A percentile compares a stretch with the other conserved stretches of the same genome.
Conservation (phyloP, 2,329 filamentous ascomycete genomes). For the Cytospora schulzeri region DNA sequence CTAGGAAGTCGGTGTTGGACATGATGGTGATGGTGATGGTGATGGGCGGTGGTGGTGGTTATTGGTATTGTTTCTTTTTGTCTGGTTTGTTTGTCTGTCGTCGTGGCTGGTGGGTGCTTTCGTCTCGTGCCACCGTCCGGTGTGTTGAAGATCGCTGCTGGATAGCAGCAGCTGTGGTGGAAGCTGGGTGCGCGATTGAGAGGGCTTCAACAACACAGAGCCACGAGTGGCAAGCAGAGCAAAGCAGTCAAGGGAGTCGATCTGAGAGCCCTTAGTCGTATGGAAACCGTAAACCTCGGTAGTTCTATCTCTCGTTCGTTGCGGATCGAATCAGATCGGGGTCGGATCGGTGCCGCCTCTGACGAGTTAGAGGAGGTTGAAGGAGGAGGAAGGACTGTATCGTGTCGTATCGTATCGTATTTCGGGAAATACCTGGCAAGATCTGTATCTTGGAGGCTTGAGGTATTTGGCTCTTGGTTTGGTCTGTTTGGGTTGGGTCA, state of each 20-base stretch:
- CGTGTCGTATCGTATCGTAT: no score
- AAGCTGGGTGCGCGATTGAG: slow-evolving; percentile 5
- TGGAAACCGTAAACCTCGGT: background rate
- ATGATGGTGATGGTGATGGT: slow-evolving; percentile 52
- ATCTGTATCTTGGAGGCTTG: no score
- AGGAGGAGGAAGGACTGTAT: no score
- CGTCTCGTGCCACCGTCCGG: background rate
- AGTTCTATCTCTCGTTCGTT: background rate
- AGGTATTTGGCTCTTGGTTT: no score
- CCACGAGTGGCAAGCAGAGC: slow-evolving; percentile 8
- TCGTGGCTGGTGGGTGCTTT: slow-evolving; percentile 25
- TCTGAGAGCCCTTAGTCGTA: background rate
- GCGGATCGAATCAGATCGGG: background rate
- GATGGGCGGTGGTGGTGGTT: background rate
- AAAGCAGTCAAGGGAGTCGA: background rate
- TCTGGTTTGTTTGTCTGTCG: slow-evolving; percentile 18
- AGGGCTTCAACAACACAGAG: slow-evolving; percentile 14
- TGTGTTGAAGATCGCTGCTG: background rate
- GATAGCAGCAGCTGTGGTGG: background rate
- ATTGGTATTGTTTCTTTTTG: no score
- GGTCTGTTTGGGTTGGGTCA: background rate
- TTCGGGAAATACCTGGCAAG: no score
- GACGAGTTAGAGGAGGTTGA: no score
- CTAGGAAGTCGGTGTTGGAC: slow-evolving; percentile 96
- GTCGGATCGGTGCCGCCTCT: background rate